Percentiles rank a stretch among this genome's conserved stretches.
These are phyloP conservation scores for Logfia minima DNA, from an alignment of 129 eudicot genomes.

Conservation along the genomic window DNA sequence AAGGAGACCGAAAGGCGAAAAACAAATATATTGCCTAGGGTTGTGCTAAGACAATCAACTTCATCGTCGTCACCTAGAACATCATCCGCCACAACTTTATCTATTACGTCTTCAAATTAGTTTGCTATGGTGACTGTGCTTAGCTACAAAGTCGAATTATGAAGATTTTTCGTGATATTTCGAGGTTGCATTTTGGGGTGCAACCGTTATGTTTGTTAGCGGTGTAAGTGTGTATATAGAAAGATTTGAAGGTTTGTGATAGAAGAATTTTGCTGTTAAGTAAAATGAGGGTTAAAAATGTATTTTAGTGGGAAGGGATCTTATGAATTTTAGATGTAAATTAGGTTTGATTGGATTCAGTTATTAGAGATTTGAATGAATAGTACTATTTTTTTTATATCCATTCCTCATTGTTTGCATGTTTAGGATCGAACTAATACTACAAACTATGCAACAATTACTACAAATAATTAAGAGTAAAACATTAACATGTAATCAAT, in stretches of 20 bases:
- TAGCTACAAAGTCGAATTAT: neutral
- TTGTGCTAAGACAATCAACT: conserved; percentile 44
- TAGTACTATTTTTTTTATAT: neutral
- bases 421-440: too few species aligned
- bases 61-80: conserved; percentile 54
- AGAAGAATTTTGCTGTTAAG: conserved; percentile 7
- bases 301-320: conserved; percentile 8
- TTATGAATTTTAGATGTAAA: conserved; percentile 9
- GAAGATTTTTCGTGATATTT: conserved; percentile 11
- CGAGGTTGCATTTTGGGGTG: conserved; percentile 22
- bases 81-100: conserved; percentile 64
- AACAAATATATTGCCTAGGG: conserved; percentile 48
- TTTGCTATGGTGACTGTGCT: neutral
- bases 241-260: conserved; percentile 23
- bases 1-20: conserved; percentile 67
- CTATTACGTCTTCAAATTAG: conserved; percentile 57
- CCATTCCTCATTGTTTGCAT: neutral
- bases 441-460: too few species aligned
- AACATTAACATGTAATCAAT: too few species aligned
- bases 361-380: conserved; percentile 24
- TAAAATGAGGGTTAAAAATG: conserved; percentile 5
- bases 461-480: too few species aligned
- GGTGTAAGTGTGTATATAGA: conserved; percentile 32
- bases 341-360: conserved; percentile 6
- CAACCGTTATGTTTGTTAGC: conserved; percentile 2